Base-by-base conservation (phyloP, 1,284 basidiomycete genomes). In the Chiua sp. region DNA sequence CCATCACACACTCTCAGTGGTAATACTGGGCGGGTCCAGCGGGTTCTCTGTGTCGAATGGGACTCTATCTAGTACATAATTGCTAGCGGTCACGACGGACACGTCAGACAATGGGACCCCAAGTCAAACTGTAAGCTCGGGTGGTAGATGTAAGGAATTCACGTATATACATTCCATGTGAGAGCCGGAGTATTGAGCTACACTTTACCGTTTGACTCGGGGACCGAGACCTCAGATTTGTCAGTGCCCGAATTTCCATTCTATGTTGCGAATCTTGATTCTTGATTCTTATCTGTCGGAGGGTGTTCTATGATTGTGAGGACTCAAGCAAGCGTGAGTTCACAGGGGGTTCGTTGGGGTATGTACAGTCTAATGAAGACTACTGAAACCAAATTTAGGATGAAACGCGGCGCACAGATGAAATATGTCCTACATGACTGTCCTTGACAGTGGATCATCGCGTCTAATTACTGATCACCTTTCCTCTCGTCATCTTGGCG, bases 21-120 rank as follows among this genome's bases (percentile, higher is more conserved):
- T 0, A 97, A 99, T 73, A 87, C 88, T 62, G 95, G 95, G 0
- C 98, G 96, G 96, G 94, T 99, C 2, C n/a, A n/a, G n/a, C n/a
- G n/a, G n/a, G n/a, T n/a, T n/a, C 82, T 99, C 1, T 98, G 95
- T 66, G 93, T 96, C 4, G 98, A 98, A 72, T 99, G 97, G 97
- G 96, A 98, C 69, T 90, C 93, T 0, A 84, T 92, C 77, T 97
- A 98, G 72, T 83, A 94, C 57, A 89, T 90, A 65, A 78, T 98
- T 20, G 97, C 96, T 2, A 97, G 94, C 2, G 98, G 96, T 0
- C 88, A 96, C 72, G 92, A 97, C 75, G 93, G 94, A 42, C 91
- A 95, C 69, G 91, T 94, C 64, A 68, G 94, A 47, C 76, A 98
- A 63, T 98, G 96, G 96, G 91, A 96, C 69, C 93, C 93, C 15